Evolutionary conservation across 352 stramenopile genomes (phyloP).

Genomic region (Pythium insidiosum): DNA sequence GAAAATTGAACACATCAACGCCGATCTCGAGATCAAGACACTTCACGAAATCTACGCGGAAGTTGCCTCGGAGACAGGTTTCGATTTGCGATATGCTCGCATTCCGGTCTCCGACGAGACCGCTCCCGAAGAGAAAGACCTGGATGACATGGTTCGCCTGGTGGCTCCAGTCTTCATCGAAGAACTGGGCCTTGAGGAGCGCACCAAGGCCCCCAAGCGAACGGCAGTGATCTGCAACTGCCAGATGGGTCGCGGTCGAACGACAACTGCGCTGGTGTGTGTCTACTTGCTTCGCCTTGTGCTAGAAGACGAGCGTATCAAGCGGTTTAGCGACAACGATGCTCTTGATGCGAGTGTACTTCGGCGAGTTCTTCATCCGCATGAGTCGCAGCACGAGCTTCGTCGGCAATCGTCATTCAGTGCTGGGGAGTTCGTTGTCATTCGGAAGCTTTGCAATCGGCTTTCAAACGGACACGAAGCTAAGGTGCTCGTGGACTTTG

Average conservation of each 20-base stretch:
- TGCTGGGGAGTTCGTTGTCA: slow-evolving; percentile 62
- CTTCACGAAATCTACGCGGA: slow-evolving; percentile 65
- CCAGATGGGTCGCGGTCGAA: slow-evolving; percentile 85
- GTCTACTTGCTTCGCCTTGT: slow-evolving; percentile 82
- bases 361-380: slow-evolving; percentile 1
- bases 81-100: slow-evolving; percentile 70
- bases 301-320: slow-evolving; percentile 27
- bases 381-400: slow-evolving; percentile 4
- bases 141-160: slow-evolving; percentile 82
- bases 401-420: slow-evolving; percentile 46
- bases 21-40: slow-evolving; percentile 66
- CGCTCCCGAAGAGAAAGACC: slow-evolving; percentile 83
- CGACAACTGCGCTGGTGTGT: slow-evolving; percentile 84
- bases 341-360: too few species aligned
- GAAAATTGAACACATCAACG: slow-evolving; percentile 73
- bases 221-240: slow-evolving; percentile 87
- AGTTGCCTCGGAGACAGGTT: slow-evolving; percentile 30
- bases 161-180: slow-evolving; percentile 54
- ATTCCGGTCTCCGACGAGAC: slow-evolving; percentile 88
- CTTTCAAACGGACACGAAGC: slow-evolving; percentile 61
- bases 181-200: slow-evolving; percentile 31
- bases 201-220: slow-evolving; percentile 9
- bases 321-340: background rate
- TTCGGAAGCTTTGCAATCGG: slow-evolving; percentile 56
- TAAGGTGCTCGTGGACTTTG: slow-evolving; percentile 64